Base-by-base conservation (phyloP, 2,329 filamentous ascomycete species). In the Alternaria arbusti region DNA sequence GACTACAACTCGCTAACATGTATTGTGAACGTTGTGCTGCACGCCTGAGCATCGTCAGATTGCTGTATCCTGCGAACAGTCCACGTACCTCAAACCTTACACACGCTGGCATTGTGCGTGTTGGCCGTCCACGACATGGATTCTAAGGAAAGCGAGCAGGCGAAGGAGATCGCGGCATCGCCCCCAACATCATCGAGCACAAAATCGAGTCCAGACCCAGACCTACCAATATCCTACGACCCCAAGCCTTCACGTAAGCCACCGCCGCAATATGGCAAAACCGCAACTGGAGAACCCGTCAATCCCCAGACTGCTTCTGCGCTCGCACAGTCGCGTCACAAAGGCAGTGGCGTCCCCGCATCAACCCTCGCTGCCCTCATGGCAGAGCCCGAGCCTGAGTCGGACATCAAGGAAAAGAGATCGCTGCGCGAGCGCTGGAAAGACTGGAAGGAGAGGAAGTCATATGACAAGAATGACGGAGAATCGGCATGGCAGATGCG, bases 161-260 rank as follows among this genome's bases (percentile, higher is more conserved):
- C 52, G 9, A 23, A 32, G 10, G 6, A 51, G 15, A 44, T n/a
- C 7, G 15, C 3, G 7, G 4, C 44, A 32, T 26, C 44, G 17
- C 6, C 13, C 15, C 10, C 32, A 22, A 22, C 26, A 12, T 26
- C 26, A 13, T n/a, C 26, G 40, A 54, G 11, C 23, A 26, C 15
- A 8, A 22, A 43, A 8, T 28, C 30, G 26, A 30, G 46, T 15
- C 28, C 56, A 40, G 36, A 59, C 13, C 47, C 52, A 40, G 45
- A 57, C 9, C 52, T 11, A 20, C 60, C 63, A 7, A 12, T 1
- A 32, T 63, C 47, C 46, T 63, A 49, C 59, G 49, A 63, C 30
- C 60, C 63, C 6, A 52, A 55, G 52, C 60, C 60, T 9, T 63
- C 63, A 40, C 36, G 36, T 40, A 15, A 54, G 51, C 32, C 56